These are phyloP conservation scores for Martensiomyces pterosporus DNA, from an alignment of 192 early-diverging fungal genomes.

Conservation along the genomic window DNA sequence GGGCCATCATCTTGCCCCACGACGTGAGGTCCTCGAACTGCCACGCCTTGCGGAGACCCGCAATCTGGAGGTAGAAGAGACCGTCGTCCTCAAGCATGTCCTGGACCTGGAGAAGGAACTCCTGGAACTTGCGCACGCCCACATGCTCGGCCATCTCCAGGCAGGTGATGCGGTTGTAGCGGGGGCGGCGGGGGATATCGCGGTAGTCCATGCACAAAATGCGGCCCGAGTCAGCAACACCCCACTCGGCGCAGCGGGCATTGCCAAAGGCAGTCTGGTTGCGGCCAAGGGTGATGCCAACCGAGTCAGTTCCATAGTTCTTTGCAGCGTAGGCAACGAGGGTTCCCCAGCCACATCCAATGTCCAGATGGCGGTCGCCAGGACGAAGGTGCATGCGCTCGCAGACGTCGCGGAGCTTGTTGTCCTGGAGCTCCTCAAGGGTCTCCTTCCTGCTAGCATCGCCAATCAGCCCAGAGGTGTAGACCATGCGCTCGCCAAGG, in stretches of 20 bases:
- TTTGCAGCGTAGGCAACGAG: slow-evolving; percentile 85
- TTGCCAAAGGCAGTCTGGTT: slow-evolving; percentile 92
- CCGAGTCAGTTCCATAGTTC: slow-evolving; percentile 82
- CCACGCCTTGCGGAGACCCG: slow-evolving; percentile 83
- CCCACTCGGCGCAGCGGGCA: slow-evolving; percentile 73
- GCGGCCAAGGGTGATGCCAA: slow-evolving; percentile 87
- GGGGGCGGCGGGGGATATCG: slow-evolving; percentile 83
- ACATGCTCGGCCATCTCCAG: slow-evolving; percentile 99
- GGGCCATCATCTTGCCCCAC: slow-evolving; percentile 99
- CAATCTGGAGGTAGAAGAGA: slow-evolving; percentile 96
- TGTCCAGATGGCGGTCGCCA: slow-evolving; percentile 90
- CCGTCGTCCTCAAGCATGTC: slow-evolving; percentile 97
- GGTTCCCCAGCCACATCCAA: slow-evolving; percentile 98
- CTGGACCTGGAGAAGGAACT: slow-evolving; percentile 86
- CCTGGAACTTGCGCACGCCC: slow-evolving; percentile 85
- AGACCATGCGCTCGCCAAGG: slow-evolving; percentile 92
- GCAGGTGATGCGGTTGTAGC: slow-evolving; percentile 96
- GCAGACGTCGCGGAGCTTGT: slow-evolving; percentile 90
- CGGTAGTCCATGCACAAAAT: slow-evolving; percentile 97
- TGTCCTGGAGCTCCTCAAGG: slow-evolving; percentile 91
- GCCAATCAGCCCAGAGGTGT: slow-evolving; percentile 91
- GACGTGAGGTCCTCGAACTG: slow-evolving; percentile 77
- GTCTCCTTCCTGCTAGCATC: slow-evolving; percentile 71
- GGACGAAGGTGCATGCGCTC: slow-evolving; percentile 79
- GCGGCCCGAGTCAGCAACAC: slow-evolving; percentile 71